A percentile compares a stretch with the other conserved stretches of the same genome.
These are phyloP conservation scores for Talaromyces liani DNA, from an alignment of 495 filamentous ascomycete genomes.

Conservation along the genomic window DNA sequence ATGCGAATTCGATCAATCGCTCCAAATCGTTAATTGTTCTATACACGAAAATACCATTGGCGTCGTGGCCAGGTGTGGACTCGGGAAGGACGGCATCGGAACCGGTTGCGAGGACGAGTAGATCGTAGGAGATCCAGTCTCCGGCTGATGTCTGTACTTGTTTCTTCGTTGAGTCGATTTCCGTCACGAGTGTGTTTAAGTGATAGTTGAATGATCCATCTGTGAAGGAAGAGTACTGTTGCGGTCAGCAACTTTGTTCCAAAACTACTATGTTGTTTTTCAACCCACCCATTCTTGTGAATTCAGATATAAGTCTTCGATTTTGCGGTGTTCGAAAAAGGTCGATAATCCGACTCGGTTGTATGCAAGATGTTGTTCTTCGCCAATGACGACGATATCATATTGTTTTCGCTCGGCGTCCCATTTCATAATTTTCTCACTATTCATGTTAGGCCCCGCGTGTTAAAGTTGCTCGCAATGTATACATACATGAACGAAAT, in stretches of 20 bases:
- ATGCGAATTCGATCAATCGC: conserved; percentile 68
- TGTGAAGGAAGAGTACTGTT: conserved; percentile 45
- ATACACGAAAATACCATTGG: conserved; percentile 91
- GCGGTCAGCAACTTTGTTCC: not conserved
- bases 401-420: conserved; percentile 72
- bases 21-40: conserved; percentile 82
- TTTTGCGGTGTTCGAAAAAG: conserved; percentile 85
- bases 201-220: conserved; percentile 72
- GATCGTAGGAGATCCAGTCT: conserved; percentile 70
- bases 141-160: conserved; percentile 64
- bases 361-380: conserved; percentile 87
- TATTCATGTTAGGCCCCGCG: conserved; percentile 15
- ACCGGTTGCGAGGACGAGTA: conserved; percentile 85
- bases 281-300: conserved; percentile 75
- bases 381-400: conserved; percentile 84
- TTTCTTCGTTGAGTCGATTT: conserved; percentile 58
- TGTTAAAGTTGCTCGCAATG: not conserved
- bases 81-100: conserved; percentile 81
- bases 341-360: conserved; percentile 93
- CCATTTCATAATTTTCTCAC: conserved; percentile 85
- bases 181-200: conserved; percentile 71
- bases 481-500: conserved; percentile 81
- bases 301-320: conserved; percentile 87
- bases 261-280: not conserved
- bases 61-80: conserved; percentile 77